Evolutionary conservation across 352 stramenopile genomes (phyloP), one percentile per base, ranked within the genome.

Genomic region (Elongisporangium undulatum): DNA sequence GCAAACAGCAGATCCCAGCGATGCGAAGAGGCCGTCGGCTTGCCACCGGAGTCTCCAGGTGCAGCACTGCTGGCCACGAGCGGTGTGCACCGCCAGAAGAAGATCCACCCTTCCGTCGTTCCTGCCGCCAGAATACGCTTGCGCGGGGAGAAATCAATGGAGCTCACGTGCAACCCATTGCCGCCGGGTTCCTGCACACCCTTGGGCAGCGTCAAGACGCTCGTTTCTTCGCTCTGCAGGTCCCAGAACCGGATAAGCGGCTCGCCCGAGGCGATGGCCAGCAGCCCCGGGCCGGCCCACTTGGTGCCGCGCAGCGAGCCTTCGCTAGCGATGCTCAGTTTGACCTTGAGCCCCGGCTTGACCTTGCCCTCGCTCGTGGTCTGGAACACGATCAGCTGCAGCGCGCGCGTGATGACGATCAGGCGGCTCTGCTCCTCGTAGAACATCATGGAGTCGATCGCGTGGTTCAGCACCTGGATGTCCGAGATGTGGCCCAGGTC

Each of bases 201-300:
- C 57, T 87, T 88, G 0, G 82, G 78, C 8, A 97, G 66, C 52
- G 75, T 95, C 22, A 98, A 62, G 4, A 96, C 84, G 57, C 96
- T 98, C 67, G 94, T 98, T 59, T 97, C 87, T 54, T 98, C 93
- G 1, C 82, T 79, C 13, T 86, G 72, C 19, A 98, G 73, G 62
- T 98, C 90, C 90, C 92, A 97, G 51, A 98, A 96, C 12, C 94
- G 88, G 49, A 98, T 82, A 0, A 98, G 55, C 9, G 80, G 70
- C 56, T 98, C 92, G 5, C 83, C 87, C 9, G 90, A 97, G 0
- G 89, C 88, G 26, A 95, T 96, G 3, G 86, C 89, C 26, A 98
- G 69, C n/a, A 98, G 62, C 2, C 82, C 93, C 0, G 89, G 87
- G 3, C 90, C 86, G 4, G 90, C 89, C 94, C 93, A 98, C 23